These are phyloP conservation scores for Pseudogymnoascus sp. DNA, from an alignment of 2,329 filamentous ascomycete species.

Conservation along the genomic window DNA sequence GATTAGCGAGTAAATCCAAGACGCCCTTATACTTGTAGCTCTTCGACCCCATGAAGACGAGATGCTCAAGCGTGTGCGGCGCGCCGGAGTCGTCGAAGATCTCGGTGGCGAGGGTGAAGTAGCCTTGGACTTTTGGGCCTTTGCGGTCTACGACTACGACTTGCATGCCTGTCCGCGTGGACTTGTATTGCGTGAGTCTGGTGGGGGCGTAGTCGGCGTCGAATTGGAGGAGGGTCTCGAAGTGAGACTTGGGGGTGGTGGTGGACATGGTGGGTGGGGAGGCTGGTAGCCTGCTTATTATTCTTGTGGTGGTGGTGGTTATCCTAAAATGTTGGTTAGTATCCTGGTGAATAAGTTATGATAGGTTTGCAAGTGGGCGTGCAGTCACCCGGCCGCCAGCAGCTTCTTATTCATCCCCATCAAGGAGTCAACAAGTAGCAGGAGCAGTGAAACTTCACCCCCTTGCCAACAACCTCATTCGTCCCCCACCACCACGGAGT, in stretches of 20 bases:
- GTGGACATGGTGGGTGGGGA: neutral
- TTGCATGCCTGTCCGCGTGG: conserved; percentile 86
- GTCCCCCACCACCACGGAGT: neutral
- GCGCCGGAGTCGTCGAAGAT: conserved; percentile 96
- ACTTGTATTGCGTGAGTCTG: conserved; percentile 90
- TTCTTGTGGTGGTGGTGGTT: neutral
- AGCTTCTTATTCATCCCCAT: neutral
- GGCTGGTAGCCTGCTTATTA: neutral
- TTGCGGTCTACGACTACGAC: conserved; percentile 85
- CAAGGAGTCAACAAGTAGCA: neutral
- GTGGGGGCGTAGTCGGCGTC: conserved; percentile 83
- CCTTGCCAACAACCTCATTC: neutral
- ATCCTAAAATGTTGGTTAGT: neutral
- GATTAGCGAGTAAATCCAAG: conserved; percentile 84
- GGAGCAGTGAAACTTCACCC: neutral
- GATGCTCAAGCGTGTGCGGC: conserved; percentile 75
- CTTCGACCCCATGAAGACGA: conserved; percentile 84
- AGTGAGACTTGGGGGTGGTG: conserved; percentile 41
- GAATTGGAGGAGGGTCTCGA: conserved; percentile 79
- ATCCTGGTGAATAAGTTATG: neutral
- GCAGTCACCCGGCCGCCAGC: neutral
- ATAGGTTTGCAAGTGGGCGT: neutral
- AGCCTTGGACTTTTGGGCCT: conserved; percentile 90
- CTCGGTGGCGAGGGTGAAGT: conserved; percentile 92
- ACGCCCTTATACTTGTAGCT: conserved; percentile 93